These are phyloP conservation scores for Saccharomycopsis olivae DNA, from an alignment of 805 yeast species.

Conservation along the genomic window DNA sequence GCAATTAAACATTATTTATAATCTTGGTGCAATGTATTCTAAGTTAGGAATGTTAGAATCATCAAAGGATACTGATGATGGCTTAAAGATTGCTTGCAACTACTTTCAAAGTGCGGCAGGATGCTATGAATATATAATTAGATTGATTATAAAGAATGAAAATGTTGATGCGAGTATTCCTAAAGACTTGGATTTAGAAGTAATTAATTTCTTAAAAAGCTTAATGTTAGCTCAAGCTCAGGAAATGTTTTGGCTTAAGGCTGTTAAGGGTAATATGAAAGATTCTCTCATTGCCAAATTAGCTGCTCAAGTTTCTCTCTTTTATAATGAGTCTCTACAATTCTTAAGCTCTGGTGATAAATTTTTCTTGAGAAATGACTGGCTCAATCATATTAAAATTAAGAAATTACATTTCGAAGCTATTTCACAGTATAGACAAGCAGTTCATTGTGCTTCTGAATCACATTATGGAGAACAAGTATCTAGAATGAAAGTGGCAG, in stretches of 20 bases:
- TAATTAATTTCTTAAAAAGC: slow-evolving; percentile 38
- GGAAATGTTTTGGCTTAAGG: slow-evolving; percentile 75
- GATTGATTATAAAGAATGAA: slow-evolving; percentile 15
- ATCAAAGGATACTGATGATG: slow-evolving; percentile 35
- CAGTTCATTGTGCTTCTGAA: slow-evolving; percentile 36
- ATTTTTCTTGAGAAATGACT: slow-evolving; percentile 37
- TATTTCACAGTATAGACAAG: slow-evolving; percentile 56
- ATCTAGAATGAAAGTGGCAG: slow-evolving; percentile 40
- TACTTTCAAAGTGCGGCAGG: slow-evolving; percentile 70
- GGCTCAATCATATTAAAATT: slow-evolving; percentile 50
- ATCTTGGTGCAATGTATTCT: slow-evolving; percentile 56
- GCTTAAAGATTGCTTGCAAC: slow-evolving; percentile 50
- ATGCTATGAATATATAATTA: slow-evolving; percentile 33
- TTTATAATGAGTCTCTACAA: slow-evolving; percentile 37
- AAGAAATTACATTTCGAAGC: slow-evolving; percentile 61
- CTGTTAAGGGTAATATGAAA: slow-evolving; percentile 38
- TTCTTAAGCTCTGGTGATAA: slow-evolving; percentile 31
- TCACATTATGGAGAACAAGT: slow-evolving; percentile 66
- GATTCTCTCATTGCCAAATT: slow-evolving; percentile 54
- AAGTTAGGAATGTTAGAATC: slow-evolving; percentile 40
- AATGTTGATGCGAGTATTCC: slow-evolving; percentile 14
- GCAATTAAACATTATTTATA: slow-evolving; percentile 50
- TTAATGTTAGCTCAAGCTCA: slow-evolving; percentile 79
- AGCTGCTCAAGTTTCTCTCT: slow-evolving; percentile 50
- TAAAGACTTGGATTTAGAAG: slow-evolving; percentile 26